phyloP scores from a whole-genome alignment of 805 yeast genomes.

The Debaryomyces castellii region DNA sequence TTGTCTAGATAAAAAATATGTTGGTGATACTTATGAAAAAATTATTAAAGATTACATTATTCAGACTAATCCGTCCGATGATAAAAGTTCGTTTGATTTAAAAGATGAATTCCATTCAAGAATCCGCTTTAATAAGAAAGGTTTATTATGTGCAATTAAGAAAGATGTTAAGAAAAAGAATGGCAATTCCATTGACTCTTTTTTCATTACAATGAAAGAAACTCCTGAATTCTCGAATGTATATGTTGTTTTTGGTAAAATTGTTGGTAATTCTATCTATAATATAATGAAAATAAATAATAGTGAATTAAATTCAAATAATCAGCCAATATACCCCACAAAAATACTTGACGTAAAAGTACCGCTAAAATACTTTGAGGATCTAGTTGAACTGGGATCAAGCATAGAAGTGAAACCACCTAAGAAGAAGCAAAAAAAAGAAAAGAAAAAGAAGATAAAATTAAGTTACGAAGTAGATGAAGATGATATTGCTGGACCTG shows the following conservation, averaged over 20 bases:
- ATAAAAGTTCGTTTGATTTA: constrained; percentile 9
- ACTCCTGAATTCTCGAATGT: constrained; percentile 43
- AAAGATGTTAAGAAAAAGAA: constrained; percentile 19
- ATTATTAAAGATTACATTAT: constrained; percentile 27
- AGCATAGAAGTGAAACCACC: constrained; percentile 6
- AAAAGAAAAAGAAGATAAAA: constrained; percentile 29
- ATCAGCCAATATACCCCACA: constrained; percentile 53
- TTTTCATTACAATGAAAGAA: constrained; percentile 49
- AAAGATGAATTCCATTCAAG: constrained; percentile 50
- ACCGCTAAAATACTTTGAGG: constrained; percentile 49
- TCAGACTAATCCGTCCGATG: constrained; percentile 6
- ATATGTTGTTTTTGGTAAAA: constrained; percentile 53
- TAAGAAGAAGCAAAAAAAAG: constrained; percentile 15
- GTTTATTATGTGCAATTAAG: constrained; percentile 53
- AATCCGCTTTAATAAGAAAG: constrained; percentile 50
- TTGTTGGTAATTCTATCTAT: constrained; percentile 56
- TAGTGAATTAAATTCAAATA: constrained; percentile 41
- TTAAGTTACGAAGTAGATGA: constrained; percentile 40
- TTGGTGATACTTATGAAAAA: constrained; percentile 41
- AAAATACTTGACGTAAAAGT: constrained; percentile 41
- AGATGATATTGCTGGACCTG: constrained; percentile 5
- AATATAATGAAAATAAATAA: constrained; percentile 50
- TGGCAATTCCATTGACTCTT: constrained; percentile 24
- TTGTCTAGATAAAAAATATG: constrained; percentile 44
- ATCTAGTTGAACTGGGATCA: constrained; percentile 18